A percentile compares a stretch with the other conserved stretches of the same genome.
Conservation (phyloP, 2,329 filamentous ascomycete genomes). For the Bisporella sp. region DNA sequence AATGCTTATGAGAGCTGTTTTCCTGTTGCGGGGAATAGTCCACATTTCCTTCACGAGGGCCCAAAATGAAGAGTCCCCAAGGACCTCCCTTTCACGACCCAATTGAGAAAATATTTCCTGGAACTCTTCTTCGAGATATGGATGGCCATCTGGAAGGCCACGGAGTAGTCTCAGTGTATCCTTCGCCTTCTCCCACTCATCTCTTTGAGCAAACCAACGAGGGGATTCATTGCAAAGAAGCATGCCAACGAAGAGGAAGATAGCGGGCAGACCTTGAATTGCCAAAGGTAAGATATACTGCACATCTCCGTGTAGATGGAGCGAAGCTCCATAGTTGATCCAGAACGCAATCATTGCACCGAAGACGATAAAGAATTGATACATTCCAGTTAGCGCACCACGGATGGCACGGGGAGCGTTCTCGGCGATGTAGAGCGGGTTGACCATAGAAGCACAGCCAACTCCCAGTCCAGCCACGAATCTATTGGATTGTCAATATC, state of each 20-base stretch:
- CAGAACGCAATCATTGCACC: slow-evolving; percentile 41
- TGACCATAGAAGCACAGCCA: slow-evolving; percentile 38
- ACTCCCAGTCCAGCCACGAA: slow-evolving; percentile 27
- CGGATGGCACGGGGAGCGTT: slow-evolving; percentile 35
- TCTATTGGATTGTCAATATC: too few species aligned
- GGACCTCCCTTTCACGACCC: too few species aligned
- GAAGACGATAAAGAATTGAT: slow-evolving; percentile 31
- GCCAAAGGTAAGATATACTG: slow-evolving; percentile 51
- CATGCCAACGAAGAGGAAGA: slow-evolving; percentile 54
- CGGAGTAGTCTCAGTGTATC: too few species aligned
- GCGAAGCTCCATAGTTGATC: slow-evolving; percentile 39
- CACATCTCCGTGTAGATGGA: slow-evolving; percentile 25
- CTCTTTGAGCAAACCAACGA: slow-evolving; percentile 58
- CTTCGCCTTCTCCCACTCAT: slow-evolving; percentile 55
- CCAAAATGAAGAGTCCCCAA: too few species aligned
- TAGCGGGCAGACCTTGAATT: slow-evolving; percentile 55
- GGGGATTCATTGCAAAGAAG: slow-evolving; percentile 52
- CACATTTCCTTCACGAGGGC: too few species aligned
- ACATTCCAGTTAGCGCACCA: slow-evolving; percentile 35
- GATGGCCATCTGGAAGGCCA: too few species aligned
- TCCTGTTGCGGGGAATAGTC: too few species aligned
- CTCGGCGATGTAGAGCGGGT: slow-evolving; percentile 38
- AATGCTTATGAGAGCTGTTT: too few species aligned
- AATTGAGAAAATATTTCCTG: too few species aligned
- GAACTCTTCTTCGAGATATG: too few species aligned